Percentiles rank a stretch among this genome's conserved stretches.
Conservation (phyloP, 495 filamentous ascomycete genomes). For the Opeltia flavorubescens region DNA sequence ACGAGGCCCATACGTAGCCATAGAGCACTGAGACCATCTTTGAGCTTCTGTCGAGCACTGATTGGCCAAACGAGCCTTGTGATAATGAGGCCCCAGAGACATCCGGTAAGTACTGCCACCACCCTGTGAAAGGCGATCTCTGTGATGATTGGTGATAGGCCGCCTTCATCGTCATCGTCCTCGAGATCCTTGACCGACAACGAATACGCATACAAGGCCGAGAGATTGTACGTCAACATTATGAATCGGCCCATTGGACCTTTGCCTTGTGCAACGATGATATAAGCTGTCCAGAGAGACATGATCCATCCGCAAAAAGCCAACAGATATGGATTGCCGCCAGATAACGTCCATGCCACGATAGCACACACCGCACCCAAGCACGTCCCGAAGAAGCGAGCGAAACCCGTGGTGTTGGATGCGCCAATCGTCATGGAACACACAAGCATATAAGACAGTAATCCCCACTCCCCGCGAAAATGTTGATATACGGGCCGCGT, state of each 20-base stretch:
- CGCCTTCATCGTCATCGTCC: conserved; percentile 69
- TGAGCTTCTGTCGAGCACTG: conserved; percentile 70
- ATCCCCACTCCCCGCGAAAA: conserved; percentile 94
- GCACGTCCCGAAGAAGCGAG: conserved; percentile 78
- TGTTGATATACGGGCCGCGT: conserved; percentile 69
- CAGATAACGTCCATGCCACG: conserved; percentile 58
- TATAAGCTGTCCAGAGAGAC: conserved; percentile 69
- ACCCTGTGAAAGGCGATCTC: conserved; percentile 88
- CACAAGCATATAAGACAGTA: conserved; percentile 95
- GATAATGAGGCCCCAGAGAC: conserved; percentile 83
- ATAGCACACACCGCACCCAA: conserved; percentile 66
- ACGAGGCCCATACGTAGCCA: conserved; percentile 92
- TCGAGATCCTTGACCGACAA: conserved; percentile 60
- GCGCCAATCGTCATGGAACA: conserved; percentile 95
- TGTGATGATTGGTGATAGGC: conserved; percentile 63
- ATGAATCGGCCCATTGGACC: conserved; percentile 87
- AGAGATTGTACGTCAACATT: conserved; percentile 93
- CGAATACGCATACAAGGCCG: conserved; percentile 85
- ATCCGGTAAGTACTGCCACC: conserved; percentile 73
- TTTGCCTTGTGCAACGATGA: conserved; percentile 72
- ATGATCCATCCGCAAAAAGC: conserved; percentile 69
- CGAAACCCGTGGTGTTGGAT: conserved; percentile 77
- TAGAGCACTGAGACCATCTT: conserved; percentile 69
- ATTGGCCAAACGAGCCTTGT: conserved; percentile 89
- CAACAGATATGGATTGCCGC: conserved; percentile 57